Evolutionary conservation across 371 early-diverging fungal species (phyloP), one percentile per base, ranked within the genome.

Genomic region (Cokeromyces recurvatus): DNA sequence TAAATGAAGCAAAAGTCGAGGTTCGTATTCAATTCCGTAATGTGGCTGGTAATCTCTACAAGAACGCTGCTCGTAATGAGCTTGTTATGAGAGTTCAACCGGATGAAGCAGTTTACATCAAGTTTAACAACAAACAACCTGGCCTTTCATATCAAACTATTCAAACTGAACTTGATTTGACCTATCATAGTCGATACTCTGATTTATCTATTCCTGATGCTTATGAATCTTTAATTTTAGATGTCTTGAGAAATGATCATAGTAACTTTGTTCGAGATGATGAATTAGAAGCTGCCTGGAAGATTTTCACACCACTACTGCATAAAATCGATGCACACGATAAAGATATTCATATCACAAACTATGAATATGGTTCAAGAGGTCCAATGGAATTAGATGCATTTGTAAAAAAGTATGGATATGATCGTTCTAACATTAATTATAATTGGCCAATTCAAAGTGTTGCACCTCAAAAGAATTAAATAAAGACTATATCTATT

Each of bases 181-280:
- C 92, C 3, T 97, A 97, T 72, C 73, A 82, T 38, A 75, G 78
- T 27, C 85, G 95, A 36, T 97, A 90, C 74, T 71, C 77, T 15
- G 87, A 90, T 45, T 55, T 83, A 35, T 77, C 81, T 53, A 95
- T 97, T 52, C 98, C 98, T 16, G 98, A 97, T 55, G 97, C 98
- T 6, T 97, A 97, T 66, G 96, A 94, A 53, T 78, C 90, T 10
- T 74, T 97, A 29, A 86, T 97, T 43, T 68, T 97, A 22, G 98
- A 97, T 55, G 85, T 86, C 2, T 59, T 97, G 27, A 77, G 84
- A 21, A 90, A 89, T 12, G 96, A 97, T 51, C 92, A 92, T 59
- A 82, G 90, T 49, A 95, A 97, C 79, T 96, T 97, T 85, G 95
- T 97, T 29, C 83, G 97, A 25, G 87, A 89, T 59, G 97, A 97